These are phyloP conservation scores for Colletotrichum sublineola DNA, from an alignment of 2,329 filamentous ascomycete genomes.

Conservation along the genomic window DNA sequence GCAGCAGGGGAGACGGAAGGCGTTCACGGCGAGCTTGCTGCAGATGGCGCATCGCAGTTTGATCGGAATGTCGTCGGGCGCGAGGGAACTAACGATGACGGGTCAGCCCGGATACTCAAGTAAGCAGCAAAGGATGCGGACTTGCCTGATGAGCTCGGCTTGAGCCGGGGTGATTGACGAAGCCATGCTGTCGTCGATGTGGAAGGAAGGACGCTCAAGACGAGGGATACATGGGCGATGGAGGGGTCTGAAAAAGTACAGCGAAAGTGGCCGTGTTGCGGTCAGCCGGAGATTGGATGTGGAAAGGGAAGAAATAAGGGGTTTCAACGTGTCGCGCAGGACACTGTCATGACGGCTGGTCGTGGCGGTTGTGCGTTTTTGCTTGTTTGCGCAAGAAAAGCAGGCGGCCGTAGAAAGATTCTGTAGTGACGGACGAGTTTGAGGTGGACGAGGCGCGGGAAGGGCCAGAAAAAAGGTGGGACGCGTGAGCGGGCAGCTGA, in stretches of 20 bases:
- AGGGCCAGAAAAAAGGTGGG: conserved; percentile 42
- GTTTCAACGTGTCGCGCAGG: conserved; percentile 30
- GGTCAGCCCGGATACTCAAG: conserved; percentile 19
- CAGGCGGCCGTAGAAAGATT: conserved; percentile 34
- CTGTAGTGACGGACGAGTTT: conserved; percentile 37
- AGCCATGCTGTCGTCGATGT: conserved; percentile 44
- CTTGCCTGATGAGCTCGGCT: conserved; percentile 70
- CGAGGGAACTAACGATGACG: conserved; percentile 71
- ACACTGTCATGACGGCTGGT: conserved; percentile 36
- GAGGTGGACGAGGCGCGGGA: conserved; percentile 40
- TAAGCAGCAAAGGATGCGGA: not conserved
- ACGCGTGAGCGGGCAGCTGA: conserved; percentile 24
- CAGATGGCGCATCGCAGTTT: conserved; percentile 96
- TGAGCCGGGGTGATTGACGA: conserved; percentile 62
- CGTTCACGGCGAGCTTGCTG: conserved; percentile 90
- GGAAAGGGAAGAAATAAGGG: conserved; percentile 1
- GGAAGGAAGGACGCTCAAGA: conserved; percentile 35
- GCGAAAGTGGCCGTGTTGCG: not conserved
- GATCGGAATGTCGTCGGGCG: conserved; percentile 89
- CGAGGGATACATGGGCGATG: conserved; percentile 39
- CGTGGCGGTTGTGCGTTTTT: conserved; percentile 11
- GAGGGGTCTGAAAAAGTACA: conserved; percentile 37
- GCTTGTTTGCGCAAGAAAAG: conserved; percentile 37
- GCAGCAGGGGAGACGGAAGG: conserved; percentile 92
- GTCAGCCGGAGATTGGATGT: conserved; percentile 7